phyloP scores from a whole-genome alignment of 176 grass and related monocot species.

The Zoysia japonica region DNA sequence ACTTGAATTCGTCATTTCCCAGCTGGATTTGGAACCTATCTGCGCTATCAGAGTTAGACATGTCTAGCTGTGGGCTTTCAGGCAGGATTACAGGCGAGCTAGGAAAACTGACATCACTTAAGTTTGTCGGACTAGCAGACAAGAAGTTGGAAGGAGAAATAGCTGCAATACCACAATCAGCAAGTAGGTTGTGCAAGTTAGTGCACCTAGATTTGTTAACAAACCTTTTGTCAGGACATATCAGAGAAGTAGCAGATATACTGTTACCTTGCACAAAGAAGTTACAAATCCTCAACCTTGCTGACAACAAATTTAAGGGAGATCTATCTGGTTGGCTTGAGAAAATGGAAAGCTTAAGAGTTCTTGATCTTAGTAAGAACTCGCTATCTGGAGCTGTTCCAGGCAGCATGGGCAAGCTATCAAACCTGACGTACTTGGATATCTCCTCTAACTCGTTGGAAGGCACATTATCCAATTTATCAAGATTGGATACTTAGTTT shows the following conservation, averaged over 20 bases:
- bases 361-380: slow-evolving; percentile 51
- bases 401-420: slow-evolving; percentile 15
- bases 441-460: slow-evolving; percentile 30
- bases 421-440: slow-evolving; percentile 23
- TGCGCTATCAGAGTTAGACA: slow-evolving; percentile 35
- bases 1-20: slow-evolving; percentile 24
- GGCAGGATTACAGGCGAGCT: slow-evolving; percentile 32
- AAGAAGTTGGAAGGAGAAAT: slow-evolving; percentile 37
- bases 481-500: slow-evolving; percentile 31
- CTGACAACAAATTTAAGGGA: slow-evolving; percentile 33
- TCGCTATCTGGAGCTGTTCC: slow-evolving; percentile 31
- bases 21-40: slow-evolving; percentile 44
- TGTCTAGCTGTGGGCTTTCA: slow-evolving; percentile 26
- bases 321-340: slow-evolving; percentile 24
- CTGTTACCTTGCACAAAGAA: neutral
- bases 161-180: slow-evolving; percentile 9
- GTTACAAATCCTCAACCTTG: slow-evolving; percentile 19
- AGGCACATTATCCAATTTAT: slow-evolving; percentile 11
- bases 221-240: slow-evolving; percentile 31
- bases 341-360: slow-evolving; percentile 31
- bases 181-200: neutral
- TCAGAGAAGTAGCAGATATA: neutral
- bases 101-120: slow-evolving; percentile 36
- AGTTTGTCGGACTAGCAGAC: slow-evolving; percentile 3
- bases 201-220: slow-evolving; percentile 9